Evolutionary conservation across 768 basidiomycete genomes (phyloP).

Genomic region (Podaxis pistillaris): DNA sequence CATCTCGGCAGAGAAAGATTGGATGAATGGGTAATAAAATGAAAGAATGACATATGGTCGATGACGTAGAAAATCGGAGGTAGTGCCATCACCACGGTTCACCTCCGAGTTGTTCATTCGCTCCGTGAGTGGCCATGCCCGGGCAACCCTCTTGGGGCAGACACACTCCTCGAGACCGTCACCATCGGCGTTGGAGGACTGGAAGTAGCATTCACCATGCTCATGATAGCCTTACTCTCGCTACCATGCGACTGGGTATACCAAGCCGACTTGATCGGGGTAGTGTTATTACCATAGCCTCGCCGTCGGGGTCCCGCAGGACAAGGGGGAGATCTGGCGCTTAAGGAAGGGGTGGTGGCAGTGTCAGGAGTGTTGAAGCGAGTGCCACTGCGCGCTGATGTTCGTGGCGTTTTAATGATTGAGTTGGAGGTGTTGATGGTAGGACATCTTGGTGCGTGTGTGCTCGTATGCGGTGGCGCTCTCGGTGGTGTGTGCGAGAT

Average conservation of each 20-base stretch:
- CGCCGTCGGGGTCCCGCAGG: slow-evolving; percentile 2
- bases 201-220: not conserved
- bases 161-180: slow-evolving; percentile 3
- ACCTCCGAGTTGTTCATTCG: not conserved
- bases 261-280: not conserved
- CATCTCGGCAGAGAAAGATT: too few relatives aligned
- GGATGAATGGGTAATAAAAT: too few relatives aligned
- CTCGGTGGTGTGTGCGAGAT: not conserved
- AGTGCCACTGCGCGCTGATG: not conserved
- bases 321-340: not conserved
- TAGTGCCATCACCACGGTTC: not conserved
- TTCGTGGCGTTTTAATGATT: not conserved
- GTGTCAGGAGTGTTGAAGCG: not conserved
- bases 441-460: not conserved
- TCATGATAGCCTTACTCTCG: not conserved
- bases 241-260: not conserved
- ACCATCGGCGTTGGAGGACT: not conserved
- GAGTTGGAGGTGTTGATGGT: not conserved
- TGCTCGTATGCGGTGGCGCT: not conserved
- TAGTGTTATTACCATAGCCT: not conserved
- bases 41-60: not conserved
- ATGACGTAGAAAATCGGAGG: not conserved
- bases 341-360: not conserved
- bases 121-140: not conserved
- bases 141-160: not conserved